A percentile compares a stretch with the other conserved stretches of the same genome.
phyloP scores from a whole-genome alignment of 768 basidiomycete species.

The Boletus tylopilopsis region DNA sequence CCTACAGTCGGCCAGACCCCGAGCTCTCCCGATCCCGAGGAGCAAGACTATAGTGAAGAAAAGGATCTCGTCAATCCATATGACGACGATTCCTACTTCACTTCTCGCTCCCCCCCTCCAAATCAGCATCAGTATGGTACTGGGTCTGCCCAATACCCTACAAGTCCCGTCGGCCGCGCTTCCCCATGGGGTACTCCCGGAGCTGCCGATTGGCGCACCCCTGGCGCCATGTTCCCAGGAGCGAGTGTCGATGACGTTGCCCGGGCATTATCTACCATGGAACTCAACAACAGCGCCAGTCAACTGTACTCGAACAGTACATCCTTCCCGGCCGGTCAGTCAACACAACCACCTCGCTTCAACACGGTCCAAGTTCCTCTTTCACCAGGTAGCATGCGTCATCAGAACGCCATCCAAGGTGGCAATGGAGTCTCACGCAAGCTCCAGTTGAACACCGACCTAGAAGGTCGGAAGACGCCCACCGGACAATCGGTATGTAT shows the following conservation, averaged over 20 bases:
- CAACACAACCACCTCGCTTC: slow-evolving; percentile 67
- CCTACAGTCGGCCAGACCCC: slow-evolving; percentile 34
- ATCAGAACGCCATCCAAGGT: slow-evolving; percentile 38
- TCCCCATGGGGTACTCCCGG: slow-evolving; percentile 62
- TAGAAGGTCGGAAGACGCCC: slow-evolving; percentile 65
- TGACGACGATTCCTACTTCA: slow-evolving; percentile 56
- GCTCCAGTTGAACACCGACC: slow-evolving; percentile 57
- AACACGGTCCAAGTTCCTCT: slow-evolving; percentile 47
- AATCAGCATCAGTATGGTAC: slow-evolving; percentile 37
- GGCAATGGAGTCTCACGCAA: slow-evolving; percentile 40
- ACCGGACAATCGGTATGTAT: slow-evolving; percentile 49
- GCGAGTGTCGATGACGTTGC: slow-evolving; percentile 69
- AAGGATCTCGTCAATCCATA: slow-evolving; percentile 38
- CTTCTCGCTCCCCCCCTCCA: slow-evolving; percentile 39
- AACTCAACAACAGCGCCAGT: slow-evolving; percentile 42
- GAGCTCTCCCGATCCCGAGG: slow-evolving; percentile 46
- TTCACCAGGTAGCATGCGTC: slow-evolving; percentile 36
- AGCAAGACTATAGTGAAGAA: slow-evolving; percentile 55
- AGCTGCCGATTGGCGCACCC: slow-evolving; percentile 63
- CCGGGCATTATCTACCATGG: slow-evolving; percentile 66
- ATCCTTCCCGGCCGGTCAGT: slow-evolving; percentile 45
- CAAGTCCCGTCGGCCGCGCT: slow-evolving; percentile 57
- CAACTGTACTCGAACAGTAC: slow-evolving; percentile 28
- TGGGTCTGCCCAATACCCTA: slow-evolving; percentile 39
- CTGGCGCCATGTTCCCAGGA: slow-evolving; percentile 29